Conservation (phyloP, 2,329 filamentous ascomycete species). For the Tolypocladium endophyticum region DNA sequence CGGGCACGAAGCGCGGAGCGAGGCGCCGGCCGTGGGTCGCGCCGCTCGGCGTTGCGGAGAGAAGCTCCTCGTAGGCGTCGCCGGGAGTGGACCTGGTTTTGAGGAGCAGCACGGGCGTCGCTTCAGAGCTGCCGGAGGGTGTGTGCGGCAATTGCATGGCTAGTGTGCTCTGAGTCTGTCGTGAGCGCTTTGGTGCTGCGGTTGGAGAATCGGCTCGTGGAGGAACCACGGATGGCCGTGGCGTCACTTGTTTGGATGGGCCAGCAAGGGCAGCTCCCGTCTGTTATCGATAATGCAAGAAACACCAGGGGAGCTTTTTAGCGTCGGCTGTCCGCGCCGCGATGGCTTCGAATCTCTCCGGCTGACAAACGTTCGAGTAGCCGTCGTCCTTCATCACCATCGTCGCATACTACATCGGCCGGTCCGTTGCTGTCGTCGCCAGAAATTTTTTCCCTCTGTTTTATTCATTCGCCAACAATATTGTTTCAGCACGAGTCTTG, state of each 20-base stretch:
- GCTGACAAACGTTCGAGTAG: neutral
- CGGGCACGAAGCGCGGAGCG: constrained; percentile 61
- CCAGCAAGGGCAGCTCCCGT: neutral
- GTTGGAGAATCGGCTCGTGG: neutral
- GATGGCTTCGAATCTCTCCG: neutral
- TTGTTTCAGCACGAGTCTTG: neutral
- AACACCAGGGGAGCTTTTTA: neutral
- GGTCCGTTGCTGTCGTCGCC: neutral
- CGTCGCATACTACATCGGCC: neutral
- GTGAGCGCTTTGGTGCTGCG: neutral
- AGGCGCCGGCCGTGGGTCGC: constrained; percentile 30
- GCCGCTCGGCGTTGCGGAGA: constrained; percentile 26
- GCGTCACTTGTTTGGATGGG: neutral
- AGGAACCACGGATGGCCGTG: neutral
- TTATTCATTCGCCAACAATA: no score
- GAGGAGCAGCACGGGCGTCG: constrained; percentile 52
- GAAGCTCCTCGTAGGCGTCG: constrained; percentile 63
- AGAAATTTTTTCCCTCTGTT: neutral
- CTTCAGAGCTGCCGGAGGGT: neutral
- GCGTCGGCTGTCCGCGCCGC: neutral
- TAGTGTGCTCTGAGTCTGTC: neutral
- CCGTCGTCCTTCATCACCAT: neutral
- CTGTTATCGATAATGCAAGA: neutral
- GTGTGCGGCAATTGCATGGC: neutral
- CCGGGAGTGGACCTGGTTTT: constrained; percentile 66